Base-by-base conservation (phyloP, 1,139 yeast species). In the Hyphopichia khmerensis region DNA sequence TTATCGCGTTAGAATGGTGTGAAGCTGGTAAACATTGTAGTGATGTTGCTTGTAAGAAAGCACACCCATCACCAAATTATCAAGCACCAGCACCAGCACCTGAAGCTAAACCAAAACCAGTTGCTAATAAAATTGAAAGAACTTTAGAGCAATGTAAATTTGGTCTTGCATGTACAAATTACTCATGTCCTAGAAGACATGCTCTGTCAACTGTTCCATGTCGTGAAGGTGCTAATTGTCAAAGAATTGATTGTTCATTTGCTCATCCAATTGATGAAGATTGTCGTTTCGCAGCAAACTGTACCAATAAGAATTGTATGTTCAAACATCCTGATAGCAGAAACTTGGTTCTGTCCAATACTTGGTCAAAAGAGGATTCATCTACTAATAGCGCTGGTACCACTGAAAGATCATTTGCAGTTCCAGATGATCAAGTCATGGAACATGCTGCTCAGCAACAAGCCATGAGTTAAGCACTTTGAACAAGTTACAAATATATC, bases 261-360 rank as follows among this genome's bases (percentile, higher is more conserved):
- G 76, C 85, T 18, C 97, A 89, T 63, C 96, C 96, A 36, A 67
- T 87, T 39, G 74, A 75, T 48, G 91, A 86, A 56, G 83, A 77
- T 41, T 89, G 97, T 68, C 85, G 87, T 53, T 89, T 83, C 64
- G 95, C 90, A 14, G 70, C 71, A 44, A 79, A 79, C 49, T 89
- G 97, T 67, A 77, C 75, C 49, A 87, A 87, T 60, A 72, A 72
- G 43, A 69, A 72, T 43, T 89, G 97, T 71, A 65, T 82, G 56
- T 89, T 72, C 65, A 77, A 77, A 55, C 97, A 89, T 64, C 95
- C 96, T 16, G 84, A 80, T 43, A 95, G 87, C 10, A 77, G 93
- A 55, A 70, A 64, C 35, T 45, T 60, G 29, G n/a, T n/a, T n/a
- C 64, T 61, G 41, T 57, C 67, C 40, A 65, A 68, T 50, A 75